phyloP scores from a whole-genome alignment of 164 flowering plant genomes.

The Magnolia changhungtana region DNA sequence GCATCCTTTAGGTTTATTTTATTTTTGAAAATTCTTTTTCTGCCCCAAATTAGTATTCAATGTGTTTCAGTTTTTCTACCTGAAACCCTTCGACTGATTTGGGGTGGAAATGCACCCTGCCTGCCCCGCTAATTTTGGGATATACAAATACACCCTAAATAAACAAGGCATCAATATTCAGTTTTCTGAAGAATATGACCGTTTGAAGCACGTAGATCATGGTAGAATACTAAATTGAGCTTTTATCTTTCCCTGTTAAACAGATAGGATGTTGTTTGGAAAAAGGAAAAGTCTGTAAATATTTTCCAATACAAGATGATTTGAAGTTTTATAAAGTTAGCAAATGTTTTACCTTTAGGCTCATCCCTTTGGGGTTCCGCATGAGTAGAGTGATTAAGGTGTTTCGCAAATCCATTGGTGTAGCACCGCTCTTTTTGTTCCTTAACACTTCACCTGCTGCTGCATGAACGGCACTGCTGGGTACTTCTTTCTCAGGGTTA shows the following conservation, averaged over 20 bases:
- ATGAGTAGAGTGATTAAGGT: conserved; percentile 48
- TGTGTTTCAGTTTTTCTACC: too few relatives aligned
- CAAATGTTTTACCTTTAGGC: conserved; percentile 52
- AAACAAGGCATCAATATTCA: background rate
- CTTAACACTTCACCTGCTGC: conserved; percentile 24
- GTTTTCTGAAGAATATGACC: background rate
- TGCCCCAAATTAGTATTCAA: too few relatives aligned
- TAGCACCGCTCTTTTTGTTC: conserved; percentile 31
- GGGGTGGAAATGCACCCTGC: too few relatives aligned
- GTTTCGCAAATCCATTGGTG: conserved; percentile 53
- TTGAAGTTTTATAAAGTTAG: too few relatives aligned
- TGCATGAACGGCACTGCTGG: conserved; percentile 26
- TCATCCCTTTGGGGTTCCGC: conserved; percentile 84
- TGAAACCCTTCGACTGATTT: too few relatives aligned
- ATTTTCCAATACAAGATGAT: background rate
- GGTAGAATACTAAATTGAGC: background rate
- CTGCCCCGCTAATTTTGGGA: too few relatives aligned
- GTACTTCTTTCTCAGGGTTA: conserved; percentile 50
- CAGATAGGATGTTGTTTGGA: background rate
- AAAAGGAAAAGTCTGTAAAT: background rate
- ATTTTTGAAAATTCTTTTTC: too few relatives aligned
- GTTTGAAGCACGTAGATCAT: background rate
- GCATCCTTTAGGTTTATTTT: too few relatives aligned
- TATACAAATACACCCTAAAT: background rate
- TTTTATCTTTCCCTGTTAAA: background rate